A percentile compares a stretch with the other conserved stretches of the same genome.
These are phyloP conservation scores for Penicillium hordei DNA, from an alignment of 2,329 filamentous ascomycete species.

Conservation along the genomic window DNA sequence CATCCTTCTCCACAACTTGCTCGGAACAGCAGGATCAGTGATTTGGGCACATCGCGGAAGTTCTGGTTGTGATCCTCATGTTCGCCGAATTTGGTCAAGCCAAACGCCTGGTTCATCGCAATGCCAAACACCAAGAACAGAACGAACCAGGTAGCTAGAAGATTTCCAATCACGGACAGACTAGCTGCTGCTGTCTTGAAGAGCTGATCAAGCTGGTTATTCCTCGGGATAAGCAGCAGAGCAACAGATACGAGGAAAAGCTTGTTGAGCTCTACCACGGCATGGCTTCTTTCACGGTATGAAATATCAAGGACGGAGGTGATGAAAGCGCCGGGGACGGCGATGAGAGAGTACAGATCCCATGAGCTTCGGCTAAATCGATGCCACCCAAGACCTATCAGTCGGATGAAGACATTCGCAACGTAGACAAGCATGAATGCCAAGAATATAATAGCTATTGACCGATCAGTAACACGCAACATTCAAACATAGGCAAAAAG, in stretches of 20 bases:
- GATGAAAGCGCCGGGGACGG: constrained; percentile 75
- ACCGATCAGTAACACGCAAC: constrained; percentile 22
- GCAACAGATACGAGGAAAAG: constrained; percentile 89
- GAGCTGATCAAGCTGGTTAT: constrained; percentile 94
- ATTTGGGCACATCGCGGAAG: constrained; percentile 90
- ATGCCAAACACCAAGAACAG: constrained; percentile 96
- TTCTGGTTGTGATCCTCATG: constrained; percentile 78
- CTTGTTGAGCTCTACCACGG: constrained; percentile 85
- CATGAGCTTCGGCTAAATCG: constrained; percentile 90
- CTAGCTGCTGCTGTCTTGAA: constrained; percentile 98
- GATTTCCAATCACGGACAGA: constrained; percentile 83
- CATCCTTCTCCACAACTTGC: constrained; percentile 94
- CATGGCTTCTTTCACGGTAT: constrained; percentile 48
- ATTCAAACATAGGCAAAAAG: background rate
- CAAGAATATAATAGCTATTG: constrained; percentile 70
- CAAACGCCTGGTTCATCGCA: constrained; percentile 92
- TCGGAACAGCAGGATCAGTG: constrained; percentile 86
- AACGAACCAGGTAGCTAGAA: constrained; percentile 95
- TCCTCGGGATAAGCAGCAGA: constrained; percentile 87
- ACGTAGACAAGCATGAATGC: constrained; percentile 79
- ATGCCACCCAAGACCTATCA: constrained; percentile 86
- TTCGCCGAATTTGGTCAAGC: constrained; percentile 80
- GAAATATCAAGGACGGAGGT: constrained; percentile 74
- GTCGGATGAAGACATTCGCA: constrained; percentile 76
- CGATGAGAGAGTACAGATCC: constrained; percentile 84